Evolutionary conservation across 163 green algal genomes (phyloP), one percentile per base, ranked within the genome.

Genomic region (Trebouxiophyceae sp.): DNA sequence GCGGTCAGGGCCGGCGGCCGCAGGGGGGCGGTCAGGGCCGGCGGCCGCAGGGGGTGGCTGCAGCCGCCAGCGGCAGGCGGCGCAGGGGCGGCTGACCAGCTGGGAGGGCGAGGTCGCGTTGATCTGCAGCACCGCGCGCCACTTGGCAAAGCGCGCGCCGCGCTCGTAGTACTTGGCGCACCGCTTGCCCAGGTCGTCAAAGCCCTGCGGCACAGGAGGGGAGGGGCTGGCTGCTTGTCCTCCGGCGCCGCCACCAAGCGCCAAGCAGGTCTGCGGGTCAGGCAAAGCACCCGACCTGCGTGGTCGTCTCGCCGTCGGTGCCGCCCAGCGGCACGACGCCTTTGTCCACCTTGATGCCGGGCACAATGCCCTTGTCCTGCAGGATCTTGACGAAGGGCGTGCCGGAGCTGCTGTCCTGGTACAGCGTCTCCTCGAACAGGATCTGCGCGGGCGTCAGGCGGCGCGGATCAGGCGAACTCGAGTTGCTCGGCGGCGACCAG

Each of bases 351-450:
- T 89, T 68, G 62, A 61, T 68, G 30, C 62, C 47, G 27, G 62
- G 62, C 22, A 88, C 66, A 62, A 88, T 86, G 70, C 66, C 70
- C 65, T 81, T 68, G 62, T 60, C 57, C 57, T 79, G 67, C 28
- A 94, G 76, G 12, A 87, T 57, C 44, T 93, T 80, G 16, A 91
- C 84, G 57, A 94, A 86, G 5, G 75, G 85, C 33, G 65, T 84
- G 60, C 86, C 86, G 55, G 82, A 78, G 5, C 60, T 62, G 33
- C 58, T 66, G 30, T 80, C 81, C 82, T 91, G 84, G 71, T 78
- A 88, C 28, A 94, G 73, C 2, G 87, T 94, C 77, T 94, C 87
- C 69, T 94, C 82, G 56, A 84, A 91, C 45, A 93, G 65, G 66
- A 94, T 94, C 60, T 66, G 60, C 45, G 57, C 30, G 5, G 3